Base-by-base conservation (phyloP, 495 filamentous ascomycete species). In the Aspergillus diversus region DNA sequence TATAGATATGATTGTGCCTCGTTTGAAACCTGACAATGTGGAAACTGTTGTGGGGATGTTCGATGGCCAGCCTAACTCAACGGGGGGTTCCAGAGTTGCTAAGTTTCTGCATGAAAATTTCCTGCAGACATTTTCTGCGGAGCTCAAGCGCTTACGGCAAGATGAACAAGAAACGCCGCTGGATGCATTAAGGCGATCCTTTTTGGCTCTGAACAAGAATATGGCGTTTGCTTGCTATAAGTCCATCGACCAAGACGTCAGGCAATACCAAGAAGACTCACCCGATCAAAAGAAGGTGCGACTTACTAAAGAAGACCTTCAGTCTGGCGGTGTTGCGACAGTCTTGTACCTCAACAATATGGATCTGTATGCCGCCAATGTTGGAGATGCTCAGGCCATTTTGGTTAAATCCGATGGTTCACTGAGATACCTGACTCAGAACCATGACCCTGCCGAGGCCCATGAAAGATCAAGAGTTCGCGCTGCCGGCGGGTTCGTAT, bases 61-160 rank as follows among this genome's bases (percentile, higher is more conserved):
- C 69, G 95, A 99, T 73, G 95, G 95, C 3, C 91, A 97, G 71
- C 83, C 87, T 11, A 78, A 92, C 63, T 90, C 91, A 17, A 92
- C 82, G 61, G 90, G 92, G 60, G 95, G 95, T 49, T 97, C 93
- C 56, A 93, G 95, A 75, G 89, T 99, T 61, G 94, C 95, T 47
- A 97, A 97, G 71, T 98, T 90, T 64, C 81, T 99, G 34, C 93
- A 98, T 65, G 96, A 99, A 73, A 91, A 96, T 64, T 96, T 99
- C 73, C 87, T 89, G 5, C 82, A 87, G 59, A 90, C 90, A 32
- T 93, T 99, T 71, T 85, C 84, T 1, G 84, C 89, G 57, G 95
- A 99, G 71, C 77, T 99, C 37, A 89, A 89, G 60, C 88, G 85
- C 55, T 61, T 82, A 9, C 73, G 77, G 17, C 64, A 55, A 4